phyloP scores from a whole-genome alignment of 495 filamentous ascomycete genomes.

The Neurospora pannonica region DNA sequence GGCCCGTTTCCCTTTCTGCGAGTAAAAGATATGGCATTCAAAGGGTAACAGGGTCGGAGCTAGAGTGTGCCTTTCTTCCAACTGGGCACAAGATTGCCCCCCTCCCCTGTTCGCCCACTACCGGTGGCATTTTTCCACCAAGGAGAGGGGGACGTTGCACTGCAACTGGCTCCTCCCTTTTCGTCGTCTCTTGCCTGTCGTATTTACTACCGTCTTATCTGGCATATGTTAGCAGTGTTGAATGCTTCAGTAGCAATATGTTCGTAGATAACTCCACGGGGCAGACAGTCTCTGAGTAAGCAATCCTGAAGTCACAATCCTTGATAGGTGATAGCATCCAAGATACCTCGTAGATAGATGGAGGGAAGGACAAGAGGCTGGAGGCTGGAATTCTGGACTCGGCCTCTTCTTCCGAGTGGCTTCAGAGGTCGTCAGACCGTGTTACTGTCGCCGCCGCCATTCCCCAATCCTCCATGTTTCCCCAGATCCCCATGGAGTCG shows the following conservation, averaged over 20 bases:
- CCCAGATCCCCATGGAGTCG: neutral
- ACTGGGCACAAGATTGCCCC: neutral
- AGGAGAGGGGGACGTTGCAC: slow-evolving; percentile 2
- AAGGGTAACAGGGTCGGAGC: neutral
- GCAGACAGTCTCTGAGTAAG: neutral
- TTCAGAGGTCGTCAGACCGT: neutral
- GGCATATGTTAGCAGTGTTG: neutral
- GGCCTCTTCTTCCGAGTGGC: neutral
- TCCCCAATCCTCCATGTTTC: neutral
- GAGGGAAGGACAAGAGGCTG: neutral
- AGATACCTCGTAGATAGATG: neutral
- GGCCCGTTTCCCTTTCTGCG: slow-evolving; percentile 5
- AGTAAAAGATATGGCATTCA: neutral
- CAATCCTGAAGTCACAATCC: neutral
- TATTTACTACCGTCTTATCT: neutral
- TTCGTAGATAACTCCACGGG: neutral
- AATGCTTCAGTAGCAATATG: neutral
- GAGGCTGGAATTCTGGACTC: neutral
- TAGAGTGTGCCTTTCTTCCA: slow-evolving; percentile 1
- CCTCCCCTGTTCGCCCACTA: neutral
- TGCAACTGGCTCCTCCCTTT: neutral
- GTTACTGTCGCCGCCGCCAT: neutral
- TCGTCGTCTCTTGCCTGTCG: neutral
- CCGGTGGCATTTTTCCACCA: slow-evolving; percentile 12
- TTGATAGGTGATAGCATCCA: neutral